Conservation (phyloP, 2,329 filamentous ascomycete genomes). For the Diplocarpon mali region DNA sequence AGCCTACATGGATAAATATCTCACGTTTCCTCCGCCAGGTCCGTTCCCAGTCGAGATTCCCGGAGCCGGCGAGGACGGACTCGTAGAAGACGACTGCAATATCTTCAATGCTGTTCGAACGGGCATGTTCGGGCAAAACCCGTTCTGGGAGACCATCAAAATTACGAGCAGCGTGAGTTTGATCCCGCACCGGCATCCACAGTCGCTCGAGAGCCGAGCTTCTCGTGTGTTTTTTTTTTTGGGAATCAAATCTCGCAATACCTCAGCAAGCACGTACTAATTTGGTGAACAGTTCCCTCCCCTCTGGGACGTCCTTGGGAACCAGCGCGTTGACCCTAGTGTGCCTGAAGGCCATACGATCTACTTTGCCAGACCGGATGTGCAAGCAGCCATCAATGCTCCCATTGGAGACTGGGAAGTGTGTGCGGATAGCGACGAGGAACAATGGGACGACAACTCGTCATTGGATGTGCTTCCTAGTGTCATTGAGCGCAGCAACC, state of each 20-base stretch:
- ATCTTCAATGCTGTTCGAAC: conserved; percentile 34
- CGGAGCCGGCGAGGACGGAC: conserved; percentile 30
- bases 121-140: too few species aligned
- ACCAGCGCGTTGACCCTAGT: conserved; percentile 55
- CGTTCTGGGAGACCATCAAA: too few species aligned
- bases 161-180: too few species aligned
- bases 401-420: conserved; percentile 57
- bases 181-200: too few species aligned
- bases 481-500: conserved; percentile 62
- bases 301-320: conserved; percentile 47
- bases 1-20: conserved; percentile 46
- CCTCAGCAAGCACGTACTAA: too few species aligned
- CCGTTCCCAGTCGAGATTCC: conserved; percentile 30
- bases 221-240: too few species aligned
- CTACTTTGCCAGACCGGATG: conserved; percentile 51
- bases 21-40: conserved; percentile 57
- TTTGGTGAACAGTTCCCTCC: conserved; percentile 54
- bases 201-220: too few species aligned
- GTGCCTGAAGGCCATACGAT: conserved; percentile 48
- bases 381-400: conserved; percentile 52
- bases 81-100: conserved; percentile 41
- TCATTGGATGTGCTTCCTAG: conserved; percentile 51
- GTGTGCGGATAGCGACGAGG: conserved; percentile 40
- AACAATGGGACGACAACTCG: conserved; percentile 41
- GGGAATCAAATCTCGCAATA: too few species aligned